Percentiles rank a stretch among this genome's conserved stretches.
Evolutionary conservation across 2,329 filamentous ascomycete genomes (phyloP).

Genomic region (Stachybotrys echinatus): DNA sequence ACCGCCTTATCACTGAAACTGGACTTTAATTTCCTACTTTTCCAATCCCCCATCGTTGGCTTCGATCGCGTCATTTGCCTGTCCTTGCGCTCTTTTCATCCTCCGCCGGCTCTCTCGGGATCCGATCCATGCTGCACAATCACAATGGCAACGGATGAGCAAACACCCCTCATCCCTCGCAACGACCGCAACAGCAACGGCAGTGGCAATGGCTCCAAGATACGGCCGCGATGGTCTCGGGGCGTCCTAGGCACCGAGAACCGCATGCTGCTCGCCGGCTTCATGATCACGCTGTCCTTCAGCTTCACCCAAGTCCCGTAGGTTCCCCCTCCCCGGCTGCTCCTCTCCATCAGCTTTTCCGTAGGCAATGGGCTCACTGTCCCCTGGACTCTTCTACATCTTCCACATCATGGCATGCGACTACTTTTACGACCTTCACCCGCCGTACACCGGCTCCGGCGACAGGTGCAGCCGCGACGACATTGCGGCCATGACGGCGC

Average conservation of each 20-base stretch:
- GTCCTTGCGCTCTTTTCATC: too few relatives aligned
- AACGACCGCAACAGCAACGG: too few relatives aligned
- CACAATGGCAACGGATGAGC: constrained; percentile 5
- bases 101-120: not conserved
- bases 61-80: too few relatives aligned
- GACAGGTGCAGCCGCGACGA: constrained; percentile 56
- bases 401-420: constrained; percentile 71
- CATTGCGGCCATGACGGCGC: constrained; percentile 60
- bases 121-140: too few relatives aligned
- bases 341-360: not conserved
- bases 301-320: constrained; percentile 45
- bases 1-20: too few relatives aligned
- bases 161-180: constrained; percentile 12
- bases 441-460: constrained; percentile 37
- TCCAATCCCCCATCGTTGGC: too few relatives aligned
- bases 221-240: constrained; percentile 1
- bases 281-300: constrained; percentile 50
- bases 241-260: constrained; percentile 28
- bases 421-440: constrained; percentile 57
- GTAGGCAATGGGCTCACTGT: not conserved
- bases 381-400: constrained; percentile 49
- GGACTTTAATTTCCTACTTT: too few relatives aligned
- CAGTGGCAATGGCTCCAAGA: constrained; percentile 3
- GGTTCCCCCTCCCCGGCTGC: constrained; percentile 10
- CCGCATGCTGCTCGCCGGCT: constrained; percentile 51